These are phyloP conservation scores for Ustilago hordei DNA, from an alignment of 1,284 basidiomycete genomes.

Conservation along the genomic window DNA sequence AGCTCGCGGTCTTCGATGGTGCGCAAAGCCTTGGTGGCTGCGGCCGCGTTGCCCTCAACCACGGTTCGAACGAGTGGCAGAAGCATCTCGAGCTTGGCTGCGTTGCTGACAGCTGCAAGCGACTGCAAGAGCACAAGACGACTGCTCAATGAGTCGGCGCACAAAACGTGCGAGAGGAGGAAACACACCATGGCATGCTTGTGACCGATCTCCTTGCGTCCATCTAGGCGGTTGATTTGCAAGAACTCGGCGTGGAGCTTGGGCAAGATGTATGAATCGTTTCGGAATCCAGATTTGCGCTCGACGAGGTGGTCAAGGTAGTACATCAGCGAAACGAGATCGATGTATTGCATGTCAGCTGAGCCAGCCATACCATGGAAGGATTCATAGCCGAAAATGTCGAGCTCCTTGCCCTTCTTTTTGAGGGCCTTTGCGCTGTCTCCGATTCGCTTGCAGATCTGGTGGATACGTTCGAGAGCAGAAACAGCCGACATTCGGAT, in stretches of 20 bases:
- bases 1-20: constrained; percentile 29
- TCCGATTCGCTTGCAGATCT: constrained; percentile 70
- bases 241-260: constrained; percentile 77
- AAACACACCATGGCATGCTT: constrained; percentile 82
- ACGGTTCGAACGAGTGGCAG: constrained; percentile 75
- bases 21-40: constrained; percentile 22
- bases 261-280: constrained; percentile 78
- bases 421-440: constrained; percentile 32
- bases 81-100: constrained; percentile 77
- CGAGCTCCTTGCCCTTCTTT: constrained; percentile 66
- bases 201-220: constrained; percentile 76
- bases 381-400: constrained; percentile 83
- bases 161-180: constrained; percentile 83
- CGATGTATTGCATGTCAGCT: constrained; percentile 78
- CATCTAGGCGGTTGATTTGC: constrained; percentile 72
- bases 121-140: constrained; percentile 76
- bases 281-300: constrained; percentile 71
- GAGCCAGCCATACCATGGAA: constrained; percentile 79
- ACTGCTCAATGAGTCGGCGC: constrained; percentile 74
- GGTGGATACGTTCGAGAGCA: constrained; percentile 74
- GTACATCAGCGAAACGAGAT: constrained; percentile 77
- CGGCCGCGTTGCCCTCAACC: constrained; percentile 9
- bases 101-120: constrained; percentile 76
- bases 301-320: constrained; percentile 76
- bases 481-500: constrained; percentile 78